A percentile compares a stretch with the other conserved stretches of the same genome.
Evolutionary conservation across 441 rosid species (phyloP).

Genomic region (Viola pubescens): DNA sequence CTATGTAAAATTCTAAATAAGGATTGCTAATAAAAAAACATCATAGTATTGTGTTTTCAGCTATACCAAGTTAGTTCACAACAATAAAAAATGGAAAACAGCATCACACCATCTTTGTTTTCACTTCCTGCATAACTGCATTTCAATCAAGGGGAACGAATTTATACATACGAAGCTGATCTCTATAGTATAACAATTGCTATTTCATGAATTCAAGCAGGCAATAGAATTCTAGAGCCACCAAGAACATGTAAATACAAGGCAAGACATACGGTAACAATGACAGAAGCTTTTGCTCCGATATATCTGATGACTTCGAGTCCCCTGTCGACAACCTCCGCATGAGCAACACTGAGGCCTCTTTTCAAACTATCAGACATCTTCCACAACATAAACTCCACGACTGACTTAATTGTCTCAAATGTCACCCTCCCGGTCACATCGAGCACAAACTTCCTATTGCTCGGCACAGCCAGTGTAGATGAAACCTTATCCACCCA

Average conservation of each 20-base stretch:
- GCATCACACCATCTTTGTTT: too few relatives aligned
- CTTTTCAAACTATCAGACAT: conserved; percentile 45
- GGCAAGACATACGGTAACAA: conserved; percentile 68
- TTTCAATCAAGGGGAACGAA: conserved; percentile 13
- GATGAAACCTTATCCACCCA: conserved; percentile 53
- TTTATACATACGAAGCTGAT: conserved; percentile 17
- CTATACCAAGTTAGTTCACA: too few relatives aligned
- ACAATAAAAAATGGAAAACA: too few relatives aligned
- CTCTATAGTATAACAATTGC: conserved; percentile 7
- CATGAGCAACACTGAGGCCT: conserved; percentile 36
- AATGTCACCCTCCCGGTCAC: conserved; percentile 89
- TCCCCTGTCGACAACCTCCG: conserved; percentile 57
- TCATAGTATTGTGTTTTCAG: too few relatives aligned
- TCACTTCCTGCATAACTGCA: neutral
- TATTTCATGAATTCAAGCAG: conserved; percentile 31
- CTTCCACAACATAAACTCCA: conserved; percentile 55
- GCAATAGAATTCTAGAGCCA: conserved; percentile 33
- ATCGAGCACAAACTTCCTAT: conserved; percentile 74
- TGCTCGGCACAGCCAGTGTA: conserved; percentile 64
- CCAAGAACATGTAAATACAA: conserved; percentile 59
- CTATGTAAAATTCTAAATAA: too few relatives aligned
- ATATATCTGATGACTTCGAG: conserved; percentile 51
- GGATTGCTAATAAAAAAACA: too few relatives aligned
- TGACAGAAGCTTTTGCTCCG: conserved; percentile 60
- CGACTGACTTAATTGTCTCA: conserved; percentile 51